Base-by-base conservation (phyloP, 2,329 filamentous ascomycete species). In the Talaromyces sp. region DNA sequence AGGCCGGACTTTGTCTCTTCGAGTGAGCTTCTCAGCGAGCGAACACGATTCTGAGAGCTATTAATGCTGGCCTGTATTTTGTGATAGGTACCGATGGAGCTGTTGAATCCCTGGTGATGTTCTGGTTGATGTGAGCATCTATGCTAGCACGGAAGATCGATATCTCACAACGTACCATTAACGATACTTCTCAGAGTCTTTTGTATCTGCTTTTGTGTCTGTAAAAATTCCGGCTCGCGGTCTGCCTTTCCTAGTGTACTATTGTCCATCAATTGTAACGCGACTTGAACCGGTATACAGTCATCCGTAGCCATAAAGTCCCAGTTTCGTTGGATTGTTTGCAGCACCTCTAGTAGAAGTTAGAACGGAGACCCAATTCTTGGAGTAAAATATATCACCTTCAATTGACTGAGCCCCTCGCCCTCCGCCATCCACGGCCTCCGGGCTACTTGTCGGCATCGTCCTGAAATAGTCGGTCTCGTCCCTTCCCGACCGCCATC, bases 21-120 rank as follows among this genome's bases (percentile, higher is more conserved):
- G 58, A 99, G 79, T n/a, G 90, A 91, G 58, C 91, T 85, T 72
- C 93, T 94, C 62, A 99, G 79, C 11, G 81, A 79, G 59, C 93
- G 85, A 56, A 99, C 90, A 60, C 91, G 86, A 67, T 86, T 86
- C 74, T 99, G 94, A 15, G 91, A 96, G 53, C 84, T 81, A 67
- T 93, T 89, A 63, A 99, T 94, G 74, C 91, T 96, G 54, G 87
- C 85, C 73, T 99, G 94, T 61, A 99, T 99, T 75, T 96, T 97
- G 79, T 99, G 95, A 70, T 97, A 99, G 19, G 93, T 97, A 73
- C 93, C 94, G 63, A 99, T 97, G 53, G 93, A 97, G 73, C 91
- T 96, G 76, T 97, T 99, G 81, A 99, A 99, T 48, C 94, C 95
- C 73, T 99, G 94, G 70, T 99, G 93, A 70, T 99, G 93, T 76